These are phyloP conservation scores for Ocimum tenuiflorum DNA, from an alignment of 257 asterid genomes.

Conservation along the genomic window DNA sequence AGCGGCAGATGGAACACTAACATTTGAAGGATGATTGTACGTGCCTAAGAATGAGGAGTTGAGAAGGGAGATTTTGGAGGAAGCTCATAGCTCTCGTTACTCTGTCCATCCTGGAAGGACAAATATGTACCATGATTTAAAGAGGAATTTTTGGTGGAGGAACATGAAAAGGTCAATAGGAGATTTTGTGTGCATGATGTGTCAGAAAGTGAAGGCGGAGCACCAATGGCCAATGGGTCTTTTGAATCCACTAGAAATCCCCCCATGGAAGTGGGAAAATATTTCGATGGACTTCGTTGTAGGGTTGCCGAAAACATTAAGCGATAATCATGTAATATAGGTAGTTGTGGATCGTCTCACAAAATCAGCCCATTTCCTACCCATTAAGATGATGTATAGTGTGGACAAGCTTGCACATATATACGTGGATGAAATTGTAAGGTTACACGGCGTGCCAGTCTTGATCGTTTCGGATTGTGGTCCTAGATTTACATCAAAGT, in stretches of 20 bases:
- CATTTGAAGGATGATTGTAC: not conserved
- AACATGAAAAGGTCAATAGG: too few species aligned
- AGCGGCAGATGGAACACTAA: not conserved
- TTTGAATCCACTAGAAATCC: not conserved
- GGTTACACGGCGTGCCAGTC: too few species aligned
- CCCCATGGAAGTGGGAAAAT: not conserved
- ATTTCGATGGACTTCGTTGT: not conserved
- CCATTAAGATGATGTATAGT: not conserved
- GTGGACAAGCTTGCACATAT: not conserved
- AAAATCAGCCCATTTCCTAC: not conserved
- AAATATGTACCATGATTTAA: not conserved
- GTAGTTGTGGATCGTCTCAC: not conserved
- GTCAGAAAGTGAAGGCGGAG: not conserved
- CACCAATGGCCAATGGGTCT: not conserved
- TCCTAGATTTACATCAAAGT: too few species aligned
- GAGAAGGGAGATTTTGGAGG: not conserved
- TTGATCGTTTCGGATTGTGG: too few species aligned
- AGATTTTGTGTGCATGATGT: not conserved
- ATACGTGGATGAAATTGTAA: not conserved
- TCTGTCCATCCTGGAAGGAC: not conserved
- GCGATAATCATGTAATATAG: not conserved
- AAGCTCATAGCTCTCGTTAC: not conserved
- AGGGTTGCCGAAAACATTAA: not conserved
- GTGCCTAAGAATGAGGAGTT: not conserved
- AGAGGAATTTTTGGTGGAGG: too few species aligned